These are phyloP conservation scores for Austroboletus sp. DNA, from an alignment of 1,284 basidiomycete species.

Conservation along the genomic window DNA sequence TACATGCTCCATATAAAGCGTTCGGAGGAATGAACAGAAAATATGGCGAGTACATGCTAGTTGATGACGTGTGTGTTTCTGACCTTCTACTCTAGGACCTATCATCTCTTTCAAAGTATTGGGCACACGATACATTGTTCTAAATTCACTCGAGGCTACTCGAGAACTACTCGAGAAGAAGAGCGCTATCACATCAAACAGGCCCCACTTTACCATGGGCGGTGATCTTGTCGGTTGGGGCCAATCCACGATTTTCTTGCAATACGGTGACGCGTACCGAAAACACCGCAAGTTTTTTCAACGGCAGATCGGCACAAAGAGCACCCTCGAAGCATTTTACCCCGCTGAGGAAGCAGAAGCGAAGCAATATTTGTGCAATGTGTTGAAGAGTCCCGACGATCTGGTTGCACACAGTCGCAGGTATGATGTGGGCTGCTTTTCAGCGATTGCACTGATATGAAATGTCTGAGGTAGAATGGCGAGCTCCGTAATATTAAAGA, in stretches of 20 bases:
- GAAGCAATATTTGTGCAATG: too few species aligned
- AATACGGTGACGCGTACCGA: slow-evolving; percentile 19
- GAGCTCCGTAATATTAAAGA: slow-evolving; percentile 11
- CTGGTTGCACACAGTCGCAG: slow-evolving; percentile 5
- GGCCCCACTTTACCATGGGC: slow-evolving; percentile 18
- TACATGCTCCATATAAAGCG: slow-evolving; percentile 36
- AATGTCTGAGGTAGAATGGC: not conserved
- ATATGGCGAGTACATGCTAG: slow-evolving; percentile 35
- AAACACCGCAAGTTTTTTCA: slow-evolving; percentile 16
- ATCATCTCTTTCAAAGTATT: slow-evolving; percentile 12
- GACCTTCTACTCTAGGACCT: slow-evolving; percentile 25
- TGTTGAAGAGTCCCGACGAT: slow-evolving; percentile 12
- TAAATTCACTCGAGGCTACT: slow-evolving; percentile 12
- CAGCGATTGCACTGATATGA: not conserved
- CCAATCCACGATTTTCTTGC: slow-evolving; percentile 13
- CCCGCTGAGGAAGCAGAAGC: slow-evolving; percentile 14
- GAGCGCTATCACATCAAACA: slow-evolving; percentile 16
- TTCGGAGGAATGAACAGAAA: slow-evolving; percentile 40
- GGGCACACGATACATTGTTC: slow-evolving; percentile 13
- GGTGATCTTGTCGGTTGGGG: slow-evolving; percentile 26
- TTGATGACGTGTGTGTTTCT: slow-evolving; percentile 18
- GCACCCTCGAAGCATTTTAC: slow-evolving; percentile 9
- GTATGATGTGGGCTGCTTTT: too few species aligned
- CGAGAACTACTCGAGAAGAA: slow-evolving; percentile 23
- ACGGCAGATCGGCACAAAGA: slow-evolving; percentile 20